Evolutionary conservation across 192 early-diverging fungal genomes (phyloP).

Genomic region (Chytriomyces confervae): DNA sequence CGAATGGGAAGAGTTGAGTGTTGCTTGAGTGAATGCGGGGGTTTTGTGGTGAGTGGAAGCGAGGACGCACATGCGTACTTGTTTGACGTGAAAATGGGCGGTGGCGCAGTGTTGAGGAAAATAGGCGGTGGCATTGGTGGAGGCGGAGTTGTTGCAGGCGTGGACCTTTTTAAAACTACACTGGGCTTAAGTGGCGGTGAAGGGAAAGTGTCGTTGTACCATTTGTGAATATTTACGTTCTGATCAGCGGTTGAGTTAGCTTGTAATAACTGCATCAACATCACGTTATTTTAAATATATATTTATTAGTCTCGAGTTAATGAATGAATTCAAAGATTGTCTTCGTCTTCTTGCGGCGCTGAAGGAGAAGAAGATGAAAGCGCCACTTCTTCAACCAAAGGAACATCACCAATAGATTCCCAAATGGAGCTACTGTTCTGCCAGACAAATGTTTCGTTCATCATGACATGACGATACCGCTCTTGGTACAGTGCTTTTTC

Average conservation of each 20-base stretch:
- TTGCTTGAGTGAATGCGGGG: slow-evolving; percentile 42
- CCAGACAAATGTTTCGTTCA: neutral
- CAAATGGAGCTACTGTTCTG: neutral
- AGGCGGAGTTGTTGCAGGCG: slow-evolving; percentile 36
- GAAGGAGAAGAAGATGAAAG: no score
- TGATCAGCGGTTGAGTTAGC: neutral
- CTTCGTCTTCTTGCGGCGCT: no score
- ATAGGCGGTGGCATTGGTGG: slow-evolving; percentile 9
- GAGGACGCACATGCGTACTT: slow-evolving; percentile 53
- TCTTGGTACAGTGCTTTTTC: slow-evolving; percentile 2
- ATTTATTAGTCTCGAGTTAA: no score
- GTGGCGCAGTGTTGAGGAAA: slow-evolving; percentile 21
- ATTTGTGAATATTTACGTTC: neutral
- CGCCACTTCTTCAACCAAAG: neutral
- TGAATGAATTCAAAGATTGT: no score
- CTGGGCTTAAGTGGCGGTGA: neutral
- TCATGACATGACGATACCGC: neutral
- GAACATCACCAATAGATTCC: neutral
- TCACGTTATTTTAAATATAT: no score
- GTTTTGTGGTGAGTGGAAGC: slow-evolving; percentile 43
- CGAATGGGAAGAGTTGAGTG: slow-evolving; percentile 37
- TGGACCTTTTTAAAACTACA: slow-evolving; percentile 18
- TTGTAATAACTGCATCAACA: neutral
- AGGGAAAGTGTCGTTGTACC: neutral
- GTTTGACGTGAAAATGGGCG: slow-evolving; percentile 42